Percentiles rank a stretch among this genome's conserved stretches.
Evolutionary conservation across 768 basidiomycete genomes (phyloP).

Genomic region (Kwoniella dejecticola): DNA sequence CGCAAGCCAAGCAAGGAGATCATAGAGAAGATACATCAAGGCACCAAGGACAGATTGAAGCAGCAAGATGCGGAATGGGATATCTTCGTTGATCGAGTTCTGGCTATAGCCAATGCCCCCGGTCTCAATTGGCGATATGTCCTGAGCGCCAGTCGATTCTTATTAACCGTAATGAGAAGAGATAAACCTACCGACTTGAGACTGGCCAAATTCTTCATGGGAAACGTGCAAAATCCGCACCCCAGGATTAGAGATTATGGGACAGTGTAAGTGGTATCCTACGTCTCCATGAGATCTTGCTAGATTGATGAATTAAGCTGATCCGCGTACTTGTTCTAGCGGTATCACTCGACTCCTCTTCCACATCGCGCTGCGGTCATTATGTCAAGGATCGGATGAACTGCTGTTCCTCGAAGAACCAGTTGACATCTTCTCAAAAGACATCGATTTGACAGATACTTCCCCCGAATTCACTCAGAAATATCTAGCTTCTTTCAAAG

Average conservation of each 20-base stretch:
- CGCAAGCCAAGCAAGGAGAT: conserved; percentile 24
- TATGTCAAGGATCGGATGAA: conserved; percentile 65
- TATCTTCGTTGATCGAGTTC: conserved; percentile 33
- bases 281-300: not conserved
- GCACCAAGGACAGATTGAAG: conserved; percentile 10
- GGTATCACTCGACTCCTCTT: conserved; percentile 68
- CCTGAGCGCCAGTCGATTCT: conserved; percentile 33
- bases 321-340: conserved; percentile 55
- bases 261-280: conserved; percentile 31
- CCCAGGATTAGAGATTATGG: conserved; percentile 50
- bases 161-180: conserved; percentile 34
- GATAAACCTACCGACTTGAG: conserved; percentile 44
- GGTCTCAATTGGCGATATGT: conserved; percentile 46
- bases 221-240: conserved; percentile 44
- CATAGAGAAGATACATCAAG: conserved; percentile 24
- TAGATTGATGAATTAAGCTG: not conserved
- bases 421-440: conserved; percentile 68
- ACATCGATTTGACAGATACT: conserved; percentile 60
- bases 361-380: conserved; percentile 75
- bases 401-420: conserved; percentile 66
- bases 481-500: conserved; percentile 65
- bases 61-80: conserved; percentile 36
- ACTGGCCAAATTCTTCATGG: conserved; percentile 44
- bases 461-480: conserved; percentile 62
- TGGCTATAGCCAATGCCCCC: conserved; percentile 33